Percentiles rank a stretch among this genome's conserved stretches.
Evolutionary conservation across 2,329 filamentous ascomycete species (phyloP).

Genomic region (Colletotrichum tropicicola): DNA sequence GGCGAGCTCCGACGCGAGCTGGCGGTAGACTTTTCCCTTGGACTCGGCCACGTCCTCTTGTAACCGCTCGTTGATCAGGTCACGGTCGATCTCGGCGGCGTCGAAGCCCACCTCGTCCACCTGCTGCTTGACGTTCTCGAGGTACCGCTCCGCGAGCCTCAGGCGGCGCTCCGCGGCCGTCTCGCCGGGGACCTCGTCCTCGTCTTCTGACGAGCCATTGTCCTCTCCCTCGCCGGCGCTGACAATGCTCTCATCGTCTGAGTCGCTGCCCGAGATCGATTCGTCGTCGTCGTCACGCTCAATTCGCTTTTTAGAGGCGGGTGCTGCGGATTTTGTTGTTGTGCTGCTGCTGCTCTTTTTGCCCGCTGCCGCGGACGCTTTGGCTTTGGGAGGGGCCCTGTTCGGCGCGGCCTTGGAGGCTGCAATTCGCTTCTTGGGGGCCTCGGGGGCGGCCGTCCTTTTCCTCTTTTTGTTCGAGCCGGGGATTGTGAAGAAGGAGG

Average conservation of each 20-base stretch:
- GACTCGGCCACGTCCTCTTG: constrained; percentile 92
- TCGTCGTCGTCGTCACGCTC: constrained; percentile 61
- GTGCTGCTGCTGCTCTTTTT: constrained; percentile 12
- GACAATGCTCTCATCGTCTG: constrained; percentile 64
- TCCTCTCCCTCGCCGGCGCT: constrained; percentile 55
- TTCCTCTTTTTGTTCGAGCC: constrained; percentile 92
- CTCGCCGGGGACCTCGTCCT: constrained; percentile 70
- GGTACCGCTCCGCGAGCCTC: constrained; percentile 88
- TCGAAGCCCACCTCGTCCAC: constrained; percentile 89
- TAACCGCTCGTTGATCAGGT: constrained; percentile 89
- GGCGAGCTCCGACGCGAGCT: constrained; percentile 77
- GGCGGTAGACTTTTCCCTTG: constrained; percentile 89
- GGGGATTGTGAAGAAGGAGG: constrained; percentile 94
- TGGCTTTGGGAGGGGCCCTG: constrained; percentile 53
- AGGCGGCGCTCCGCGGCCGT: constrained; percentile 89
- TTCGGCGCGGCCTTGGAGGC: constrained; percentile 49
- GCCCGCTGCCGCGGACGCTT: constrained; percentile 40
- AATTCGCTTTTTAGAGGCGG: constrained; percentile 54
- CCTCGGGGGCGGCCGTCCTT: constrained; percentile 64
- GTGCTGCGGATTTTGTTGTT: constrained; percentile 33
- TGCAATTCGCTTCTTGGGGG: constrained; percentile 68
- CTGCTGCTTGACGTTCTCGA: constrained; percentile 88
- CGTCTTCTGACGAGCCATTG: constrained; percentile 69
- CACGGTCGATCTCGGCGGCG: constrained; percentile 90
- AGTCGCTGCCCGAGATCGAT: constrained; percentile 88